A percentile compares a stretch with the other conserved stretches of the same genome.
phyloP scores from a whole-genome alignment of 805 yeast genomes.

The Crinitomyces ghanaensis region DNA sequence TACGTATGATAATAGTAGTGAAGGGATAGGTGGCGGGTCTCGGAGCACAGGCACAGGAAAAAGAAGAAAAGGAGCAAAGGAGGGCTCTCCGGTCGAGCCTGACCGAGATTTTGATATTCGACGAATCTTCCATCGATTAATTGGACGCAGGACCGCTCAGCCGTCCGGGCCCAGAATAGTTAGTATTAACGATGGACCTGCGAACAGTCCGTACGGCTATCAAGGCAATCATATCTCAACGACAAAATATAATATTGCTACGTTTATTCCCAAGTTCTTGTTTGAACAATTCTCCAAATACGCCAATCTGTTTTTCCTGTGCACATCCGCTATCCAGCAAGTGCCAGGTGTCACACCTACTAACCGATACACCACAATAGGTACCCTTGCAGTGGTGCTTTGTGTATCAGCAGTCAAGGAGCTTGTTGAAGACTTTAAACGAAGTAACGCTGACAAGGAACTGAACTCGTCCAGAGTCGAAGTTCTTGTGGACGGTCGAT shows the following conservation, averaged over 20 bases:
- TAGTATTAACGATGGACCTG: slow-evolving; percentile 48
- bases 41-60: too few species aligned
- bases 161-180: slow-evolving; percentile 50
- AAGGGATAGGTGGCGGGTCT: too few species aligned
- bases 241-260: slow-evolving; percentile 86
- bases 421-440: slow-evolving; percentile 77
- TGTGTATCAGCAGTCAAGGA: slow-evolving; percentile 90
- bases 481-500: slow-evolving; percentile 56
- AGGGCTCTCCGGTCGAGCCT: too few species aligned
- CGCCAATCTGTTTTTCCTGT: slow-evolving; percentile 86
- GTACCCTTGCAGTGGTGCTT: slow-evolving; percentile 75
- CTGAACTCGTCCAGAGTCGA: slow-evolving; percentile 66
- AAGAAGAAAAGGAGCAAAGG: slow-evolving; percentile 9
- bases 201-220: slow-evolving; percentile 49
- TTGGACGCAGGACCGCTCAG: slow-evolving; percentile 20
- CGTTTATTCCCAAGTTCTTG: slow-evolving; percentile 87
- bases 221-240: slow-evolving; percentile 84
- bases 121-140: slow-evolving; percentile 20
- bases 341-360: slow-evolving; percentile 97
- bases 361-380: slow-evolving; percentile 88
- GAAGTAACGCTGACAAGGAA: slow-evolving; percentile 81
- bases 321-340: slow-evolving; percentile 90
- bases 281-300: slow-evolving; percentile 96
- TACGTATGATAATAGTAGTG: too few species aligned
- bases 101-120: slow-evolving; percentile 26